phyloP scores from a whole-genome alignment of 805 yeast species.

The Teunomyces cretensis region DNA sequence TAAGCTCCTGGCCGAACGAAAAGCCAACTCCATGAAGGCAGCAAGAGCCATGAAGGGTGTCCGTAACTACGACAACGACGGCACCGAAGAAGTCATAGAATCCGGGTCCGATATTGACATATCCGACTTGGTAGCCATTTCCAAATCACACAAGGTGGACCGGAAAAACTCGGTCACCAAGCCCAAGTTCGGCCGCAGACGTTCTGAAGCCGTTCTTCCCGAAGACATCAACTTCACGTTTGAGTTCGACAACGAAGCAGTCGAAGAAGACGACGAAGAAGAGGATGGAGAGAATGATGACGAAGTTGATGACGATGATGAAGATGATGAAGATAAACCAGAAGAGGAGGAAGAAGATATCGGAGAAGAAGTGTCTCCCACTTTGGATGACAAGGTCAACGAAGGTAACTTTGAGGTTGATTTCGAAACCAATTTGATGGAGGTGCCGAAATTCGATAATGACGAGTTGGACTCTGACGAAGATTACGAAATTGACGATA shows the following conservation, averaged over 20 bases:
- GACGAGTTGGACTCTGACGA: conserved; percentile 56
- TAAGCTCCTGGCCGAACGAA: conserved; percentile 65
- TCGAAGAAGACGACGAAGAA: conserved; percentile 23
- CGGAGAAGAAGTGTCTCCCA: conserved; percentile 16
- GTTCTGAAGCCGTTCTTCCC: conserved; percentile 40
- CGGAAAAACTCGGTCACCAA: conserved; percentile 7
- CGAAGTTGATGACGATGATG: conserved; percentile 17
- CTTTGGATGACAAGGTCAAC: conserved; percentile 7
- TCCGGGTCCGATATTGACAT: conserved; percentile 9
- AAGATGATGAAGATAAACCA: conserved; percentile 35
- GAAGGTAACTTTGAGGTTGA: conserved; percentile 16
- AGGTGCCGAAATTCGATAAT: conserved; percentile 53
- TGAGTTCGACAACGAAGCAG: conserved; percentile 30
- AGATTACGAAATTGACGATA: conserved; percentile 60
- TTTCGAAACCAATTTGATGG: conserved; percentile 35
- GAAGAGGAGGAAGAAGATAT: conserved; percentile 18
- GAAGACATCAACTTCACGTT: conserved; percentile 43
- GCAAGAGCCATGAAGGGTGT: conserved; percentile 30
- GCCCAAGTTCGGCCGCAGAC: conserved; percentile 33
- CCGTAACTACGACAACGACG: neutral
- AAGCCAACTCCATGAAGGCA: conserved; percentile 55
- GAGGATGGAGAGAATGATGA: conserved; percentile 19
- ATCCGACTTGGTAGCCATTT: conserved; percentile 8
- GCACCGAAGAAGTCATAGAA: conserved; percentile 6
- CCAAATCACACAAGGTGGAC: conserved; percentile 1